Percentiles rank a stretch among this genome's conserved stretches.
These are phyloP conservation scores for Neonectria ditissima DNA, from an alignment of 2,329 filamentous ascomycete genomes.

Conservation along the genomic window DNA sequence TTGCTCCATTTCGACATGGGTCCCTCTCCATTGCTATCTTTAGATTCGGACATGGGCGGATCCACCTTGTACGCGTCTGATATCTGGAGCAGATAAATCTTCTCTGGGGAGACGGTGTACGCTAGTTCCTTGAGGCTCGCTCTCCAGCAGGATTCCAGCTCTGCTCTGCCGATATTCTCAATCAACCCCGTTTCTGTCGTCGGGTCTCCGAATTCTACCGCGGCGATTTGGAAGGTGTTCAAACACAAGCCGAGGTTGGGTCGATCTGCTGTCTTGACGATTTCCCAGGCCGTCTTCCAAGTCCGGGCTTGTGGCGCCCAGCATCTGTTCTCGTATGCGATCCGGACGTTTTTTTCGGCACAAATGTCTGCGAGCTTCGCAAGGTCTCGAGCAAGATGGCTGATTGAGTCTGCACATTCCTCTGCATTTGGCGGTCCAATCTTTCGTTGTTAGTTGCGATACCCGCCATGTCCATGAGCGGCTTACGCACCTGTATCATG, in stretches of 20 bases:
- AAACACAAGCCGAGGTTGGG: slow-evolving; percentile 79
- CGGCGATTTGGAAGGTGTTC: slow-evolving; percentile 81
- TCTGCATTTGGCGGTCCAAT: slow-evolving; percentile 73
- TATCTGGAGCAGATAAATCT: slow-evolving; percentile 81
- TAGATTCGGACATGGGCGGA: slow-evolving; percentile 62
- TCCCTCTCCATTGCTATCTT: slow-evolving; percentile 64
- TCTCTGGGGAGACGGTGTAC: slow-evolving; percentile 70
- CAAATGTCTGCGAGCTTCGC: slow-evolving; percentile 73
- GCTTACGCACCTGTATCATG: slow-evolving; percentile 71
- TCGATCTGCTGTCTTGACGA: slow-evolving; percentile 71
- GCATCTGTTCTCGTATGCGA: slow-evolving; percentile 87
- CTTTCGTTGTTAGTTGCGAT: slow-evolving; percentile 49
- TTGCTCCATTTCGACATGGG: slow-evolving; percentile 78
- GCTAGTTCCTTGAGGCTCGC: slow-evolving; percentile 68
- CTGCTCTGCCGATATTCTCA: slow-evolving; percentile 55
- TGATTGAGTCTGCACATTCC: slow-evolving; percentile 62
- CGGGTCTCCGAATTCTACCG: slow-evolving; percentile 79
- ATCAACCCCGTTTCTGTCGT: slow-evolving; percentile 71
- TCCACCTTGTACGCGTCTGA: slow-evolving; percentile 77
- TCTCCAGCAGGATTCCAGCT: slow-evolving; percentile 63
- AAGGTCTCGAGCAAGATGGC: slow-evolving; percentile 70
- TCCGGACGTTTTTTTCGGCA: slow-evolving; percentile 64
- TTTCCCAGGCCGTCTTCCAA: slow-evolving; percentile 78
- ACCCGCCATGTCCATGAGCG: not conserved
- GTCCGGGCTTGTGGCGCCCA: slow-evolving; percentile 78